Evolutionary conservation across 352 stramenopile species (phyloP).

Genomic region (Peronospora tabacina): DNA sequence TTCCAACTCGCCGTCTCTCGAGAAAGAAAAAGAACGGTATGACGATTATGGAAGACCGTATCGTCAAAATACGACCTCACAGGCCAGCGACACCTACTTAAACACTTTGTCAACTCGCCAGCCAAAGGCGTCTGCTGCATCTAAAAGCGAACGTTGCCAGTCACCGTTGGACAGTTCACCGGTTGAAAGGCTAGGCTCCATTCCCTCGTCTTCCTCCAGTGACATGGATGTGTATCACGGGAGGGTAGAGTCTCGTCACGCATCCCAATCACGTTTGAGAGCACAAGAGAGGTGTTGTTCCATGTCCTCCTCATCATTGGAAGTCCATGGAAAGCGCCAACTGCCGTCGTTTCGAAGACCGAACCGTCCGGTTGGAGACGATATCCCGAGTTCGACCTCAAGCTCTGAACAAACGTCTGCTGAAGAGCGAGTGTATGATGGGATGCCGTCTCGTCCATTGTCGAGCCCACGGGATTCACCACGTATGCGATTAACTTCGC

Average conservation of each 20-base stretch:
- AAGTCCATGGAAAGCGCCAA: neutral
- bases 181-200: conserved; percentile 6
- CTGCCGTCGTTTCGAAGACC: conserved; percentile 12
- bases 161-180: conserved; percentile 5
- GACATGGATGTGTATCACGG: conserved; percentile 3
- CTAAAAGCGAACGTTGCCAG: conserved; percentile 6
- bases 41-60: conserved; percentile 5
- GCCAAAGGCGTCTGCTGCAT: conserved; percentile 1
- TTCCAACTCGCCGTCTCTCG: conserved; percentile 5
- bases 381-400: neutral
- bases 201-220: conserved; percentile 1
- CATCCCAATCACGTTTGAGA: neutral
- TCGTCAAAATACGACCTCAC: conserved; percentile 4
- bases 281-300: conserved; percentile 7
- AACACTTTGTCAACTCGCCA: conserved; percentile 19
- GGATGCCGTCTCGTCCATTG: conserved; percentile 3
- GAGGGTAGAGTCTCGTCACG: neutral
- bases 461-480: conserved; percentile 7
- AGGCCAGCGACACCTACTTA: conserved; percentile 3
- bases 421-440: conserved; percentile 4
- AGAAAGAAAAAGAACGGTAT: conserved; percentile 11
- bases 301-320: conserved; percentile 1
- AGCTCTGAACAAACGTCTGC: neutral
- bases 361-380: conserved; percentile 3
- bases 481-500: conserved; percentile 11